These are phyloP conservation scores for Acacia concinna DNA, from an alignment of 331 rosid species.

Conservation along the genomic window DNA sequence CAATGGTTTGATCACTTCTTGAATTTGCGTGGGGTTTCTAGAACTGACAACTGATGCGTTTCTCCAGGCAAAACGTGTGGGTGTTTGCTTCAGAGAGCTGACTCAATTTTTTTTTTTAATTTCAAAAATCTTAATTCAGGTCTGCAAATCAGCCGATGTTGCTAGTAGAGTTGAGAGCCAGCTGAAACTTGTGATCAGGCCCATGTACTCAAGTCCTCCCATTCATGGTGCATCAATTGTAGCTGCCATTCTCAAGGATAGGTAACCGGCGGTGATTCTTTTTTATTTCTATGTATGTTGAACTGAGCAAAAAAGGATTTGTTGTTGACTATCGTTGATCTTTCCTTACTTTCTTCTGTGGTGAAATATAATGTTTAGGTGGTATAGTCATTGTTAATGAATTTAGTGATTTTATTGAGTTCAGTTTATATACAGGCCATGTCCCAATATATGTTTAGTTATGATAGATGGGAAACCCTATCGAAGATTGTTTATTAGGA, in stretches of 20 bases:
- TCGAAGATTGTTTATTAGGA: neutral
- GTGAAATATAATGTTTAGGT: conserved; percentile 18
- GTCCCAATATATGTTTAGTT: conserved; percentile 15
- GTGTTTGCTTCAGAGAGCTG: conserved; percentile 11
- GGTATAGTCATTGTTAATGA: neutral
- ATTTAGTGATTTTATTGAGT: conserved; percentile 1
- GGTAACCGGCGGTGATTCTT: conserved; percentile 45
- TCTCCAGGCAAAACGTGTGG: neutral
- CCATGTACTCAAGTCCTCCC: conserved; percentile 98
- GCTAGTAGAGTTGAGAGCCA: conserved; percentile 96
- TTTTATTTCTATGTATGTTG: neutral
- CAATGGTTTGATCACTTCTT: neutral
- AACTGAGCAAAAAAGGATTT: conserved; percentile 12
- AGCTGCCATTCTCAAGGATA: conserved; percentile 83
- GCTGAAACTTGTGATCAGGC: conserved; percentile 94
- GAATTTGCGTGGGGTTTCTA: neutral
- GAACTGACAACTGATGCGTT: neutral
- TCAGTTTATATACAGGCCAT: neutral
- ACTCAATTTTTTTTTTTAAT: neutral
- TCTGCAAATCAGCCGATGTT: conserved; percentile 78
- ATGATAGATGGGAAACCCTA: conserved; percentile 1
- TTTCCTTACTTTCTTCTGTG: neutral
- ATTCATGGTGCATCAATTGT: conserved; percentile 99
- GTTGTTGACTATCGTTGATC: neutral
- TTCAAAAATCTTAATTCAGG: conserved; percentile 43